Percentiles rank a stretch among this genome's conserved stretches.
Evolutionary conservation across 2,329 filamentous ascomycete species (phyloP).

Genomic region (Cladosporium sp.): DNA sequence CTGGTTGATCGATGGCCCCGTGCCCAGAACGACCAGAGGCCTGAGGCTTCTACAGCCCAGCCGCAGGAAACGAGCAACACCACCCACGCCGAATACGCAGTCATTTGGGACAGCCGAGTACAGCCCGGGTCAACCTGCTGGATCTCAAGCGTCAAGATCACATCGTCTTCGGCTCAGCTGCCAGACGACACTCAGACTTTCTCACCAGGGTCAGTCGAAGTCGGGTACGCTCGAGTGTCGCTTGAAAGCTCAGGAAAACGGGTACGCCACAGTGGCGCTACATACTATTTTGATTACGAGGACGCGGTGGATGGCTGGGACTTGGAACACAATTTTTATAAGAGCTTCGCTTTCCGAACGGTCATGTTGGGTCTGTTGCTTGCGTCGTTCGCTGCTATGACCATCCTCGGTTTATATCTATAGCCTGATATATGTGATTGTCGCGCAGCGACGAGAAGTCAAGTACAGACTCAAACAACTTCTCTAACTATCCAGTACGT

Average conservation of each 20-base stretch:
- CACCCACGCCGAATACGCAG: background rate
- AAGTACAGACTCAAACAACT: background rate
- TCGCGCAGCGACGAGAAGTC: background rate
- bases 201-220: background rate
- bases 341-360: background rate
- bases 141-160: background rate
- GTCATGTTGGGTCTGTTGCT: background rate
- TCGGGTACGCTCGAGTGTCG: background rate
- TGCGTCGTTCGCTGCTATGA: background rate
- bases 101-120: background rate
- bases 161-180: background rate
- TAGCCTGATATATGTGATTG: background rate
- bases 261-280: background rate
- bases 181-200: background rate
- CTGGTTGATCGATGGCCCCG: no score
- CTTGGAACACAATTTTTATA: background rate
- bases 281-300: background rate
- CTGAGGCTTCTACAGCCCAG: no score
- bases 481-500: background rate
- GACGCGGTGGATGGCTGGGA: no score
- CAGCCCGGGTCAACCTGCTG: background rate
- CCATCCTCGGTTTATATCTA: background rate
- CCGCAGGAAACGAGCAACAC: background rate
- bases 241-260: background rate
- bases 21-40: no score